Conservation (phyloP, 805 yeast genomes). For the Wickerhamomyces chaumierensis region DNA sequence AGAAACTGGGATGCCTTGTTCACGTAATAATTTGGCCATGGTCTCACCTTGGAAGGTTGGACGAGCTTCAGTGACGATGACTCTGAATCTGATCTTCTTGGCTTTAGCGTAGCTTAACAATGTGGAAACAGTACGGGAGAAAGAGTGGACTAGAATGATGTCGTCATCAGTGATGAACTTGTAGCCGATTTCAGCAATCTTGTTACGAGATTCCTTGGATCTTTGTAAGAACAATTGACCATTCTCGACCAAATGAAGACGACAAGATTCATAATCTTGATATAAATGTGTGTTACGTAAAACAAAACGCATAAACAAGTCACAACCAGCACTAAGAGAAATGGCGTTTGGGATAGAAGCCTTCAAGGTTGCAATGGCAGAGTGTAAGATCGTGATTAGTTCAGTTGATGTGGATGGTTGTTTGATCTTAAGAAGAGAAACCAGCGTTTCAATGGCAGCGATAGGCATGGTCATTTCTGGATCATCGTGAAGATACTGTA, state of each 20-base stretch:
- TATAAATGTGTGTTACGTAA: conserved; percentile 76
- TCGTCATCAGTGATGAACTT: conserved; percentile 93
- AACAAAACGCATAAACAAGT: conserved; percentile 87
- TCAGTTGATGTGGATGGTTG: conserved; percentile 94
- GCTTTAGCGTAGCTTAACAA: conserved; percentile 66
- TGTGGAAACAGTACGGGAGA: conserved; percentile 79
- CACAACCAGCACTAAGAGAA: conserved; percentile 95
- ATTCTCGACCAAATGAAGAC: conserved; percentile 78
- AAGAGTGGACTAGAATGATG: conserved; percentile 79
- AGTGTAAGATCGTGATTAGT: conserved; percentile 67
- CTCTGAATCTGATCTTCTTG: conserved; percentile 75
- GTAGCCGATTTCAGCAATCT: conserved; percentile 78
- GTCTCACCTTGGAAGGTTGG: conserved; percentile 67
- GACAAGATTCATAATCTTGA: conserved; percentile 93
- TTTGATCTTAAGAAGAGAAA: conserved; percentile 67
- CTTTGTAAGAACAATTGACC: conserved; percentile 87
- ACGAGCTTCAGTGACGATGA: conserved; percentile 86
- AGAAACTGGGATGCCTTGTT: conserved; percentile 74
- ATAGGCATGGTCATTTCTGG: conserved; percentile 98
- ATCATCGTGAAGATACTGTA: conserved; percentile 75
- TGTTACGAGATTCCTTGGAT: conserved; percentile 81
- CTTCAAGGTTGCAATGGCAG: conserved; percentile 67
- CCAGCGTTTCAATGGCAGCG: conserved; percentile 93
- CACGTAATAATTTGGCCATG: conserved; percentile 59
- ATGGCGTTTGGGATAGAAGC: conserved; percentile 80